phyloP scores from a whole-genome alignment of 148 eudicot genomes.

The Amaranthus hypochondriacus region DNA sequence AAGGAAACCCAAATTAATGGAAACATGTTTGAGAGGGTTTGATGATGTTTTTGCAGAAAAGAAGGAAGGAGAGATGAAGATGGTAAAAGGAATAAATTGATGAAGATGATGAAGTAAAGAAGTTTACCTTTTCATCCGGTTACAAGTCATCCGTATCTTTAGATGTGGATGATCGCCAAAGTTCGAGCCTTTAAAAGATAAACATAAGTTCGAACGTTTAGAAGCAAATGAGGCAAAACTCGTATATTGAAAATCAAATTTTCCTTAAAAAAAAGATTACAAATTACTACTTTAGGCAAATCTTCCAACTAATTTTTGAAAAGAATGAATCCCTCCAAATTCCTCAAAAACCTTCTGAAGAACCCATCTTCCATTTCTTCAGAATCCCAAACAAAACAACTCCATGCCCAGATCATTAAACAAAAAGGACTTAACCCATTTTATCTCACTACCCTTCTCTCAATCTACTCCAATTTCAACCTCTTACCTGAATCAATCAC shows the following conservation, averaged over 20 bases:
- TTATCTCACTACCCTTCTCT: conserved; percentile 31
- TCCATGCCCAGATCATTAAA: conserved; percentile 72
- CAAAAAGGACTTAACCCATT: conserved; percentile 9
- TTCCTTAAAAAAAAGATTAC: not conserved
- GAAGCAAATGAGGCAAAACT: too few relatives aligned
- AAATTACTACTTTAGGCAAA: not conserved
- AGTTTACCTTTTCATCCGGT: too few relatives aligned
- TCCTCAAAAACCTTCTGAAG: conserved; percentile 33
- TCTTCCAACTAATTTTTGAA: conserved; percentile 7
- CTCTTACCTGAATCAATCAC: conserved; percentile 39
- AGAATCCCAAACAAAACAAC: conserved; percentile 55
- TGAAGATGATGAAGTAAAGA: not conserved
- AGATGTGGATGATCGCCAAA: too few relatives aligned
- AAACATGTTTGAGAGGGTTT: too few relatives aligned
- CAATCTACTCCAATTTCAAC: conserved; percentile 46
- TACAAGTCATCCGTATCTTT: too few relatives aligned
- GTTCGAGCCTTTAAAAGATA: too few relatives aligned
- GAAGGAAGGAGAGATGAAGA: not conserved
- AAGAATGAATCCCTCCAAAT: conserved; percentile 17
- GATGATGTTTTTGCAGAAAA: not conserved
- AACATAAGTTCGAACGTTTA: too few relatives aligned
- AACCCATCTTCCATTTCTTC: conserved; percentile 43
- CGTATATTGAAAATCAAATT: not conserved
- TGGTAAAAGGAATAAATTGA: not conserved
- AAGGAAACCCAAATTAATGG: too few relatives aligned